These are phyloP conservation scores for Cenococcum geophilum DNA, from an alignment of 495 filamentous ascomycete species.

Conservation along the genomic window DNA sequence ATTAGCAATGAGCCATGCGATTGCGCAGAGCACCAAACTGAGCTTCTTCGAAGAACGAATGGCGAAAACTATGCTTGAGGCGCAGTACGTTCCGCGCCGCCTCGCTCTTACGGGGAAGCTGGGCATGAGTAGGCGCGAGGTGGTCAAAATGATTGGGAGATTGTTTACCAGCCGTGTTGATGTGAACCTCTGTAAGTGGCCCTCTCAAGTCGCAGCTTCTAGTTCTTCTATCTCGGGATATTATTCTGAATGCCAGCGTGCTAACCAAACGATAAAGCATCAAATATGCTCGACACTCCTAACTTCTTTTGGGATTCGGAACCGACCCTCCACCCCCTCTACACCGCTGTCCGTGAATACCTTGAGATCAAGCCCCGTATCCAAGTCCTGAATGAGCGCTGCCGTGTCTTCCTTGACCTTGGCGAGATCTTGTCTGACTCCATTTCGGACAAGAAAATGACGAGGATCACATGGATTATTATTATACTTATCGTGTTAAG, in stretches of 20 bases:
- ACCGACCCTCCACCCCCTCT: constrained; percentile 89
- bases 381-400: constrained; percentile 93
- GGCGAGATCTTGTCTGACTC: constrained; percentile 91
- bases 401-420: constrained; percentile 91
- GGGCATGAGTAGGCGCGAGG: constrained; percentile 86
- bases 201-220: neutral
- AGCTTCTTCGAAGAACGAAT: constrained; percentile 96
- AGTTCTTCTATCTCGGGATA: neutral
- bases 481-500: constrained; percentile 87
- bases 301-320: constrained; percentile 99
- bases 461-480: constrained; percentile 93
- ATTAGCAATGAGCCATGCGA: constrained; percentile 91
- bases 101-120: constrained; percentile 84
- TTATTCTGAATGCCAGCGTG: neutral
- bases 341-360: constrained; percentile 91
- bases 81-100: constrained; percentile 81
- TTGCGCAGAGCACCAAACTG: constrained; percentile 94
- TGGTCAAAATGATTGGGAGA: constrained; percentile 81
- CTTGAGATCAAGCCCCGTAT: constrained; percentile 94
- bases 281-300: constrained; percentile 93
- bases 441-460: constrained; percentile 91
- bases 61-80: constrained; percentile 87
- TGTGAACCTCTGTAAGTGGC: constrained; percentile 85
- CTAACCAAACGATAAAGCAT: constrained; percentile 52
- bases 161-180: constrained; percentile 93